phyloP scores from a whole-genome alignment of 1,284 basidiomycete species.

The Malassezia yamatoensis region DNA sequence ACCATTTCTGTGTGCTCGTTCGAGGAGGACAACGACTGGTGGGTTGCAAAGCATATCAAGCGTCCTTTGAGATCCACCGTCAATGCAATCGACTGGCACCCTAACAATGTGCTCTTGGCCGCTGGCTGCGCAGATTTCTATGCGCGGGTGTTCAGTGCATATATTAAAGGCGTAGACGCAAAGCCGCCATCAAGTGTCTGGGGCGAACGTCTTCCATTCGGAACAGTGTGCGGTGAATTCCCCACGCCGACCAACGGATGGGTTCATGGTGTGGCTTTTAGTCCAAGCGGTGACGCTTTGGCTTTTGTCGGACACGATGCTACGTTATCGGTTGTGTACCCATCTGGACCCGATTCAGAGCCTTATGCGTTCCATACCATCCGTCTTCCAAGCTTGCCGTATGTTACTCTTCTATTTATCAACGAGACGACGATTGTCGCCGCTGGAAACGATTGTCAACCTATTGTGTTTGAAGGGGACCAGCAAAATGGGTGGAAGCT shows the following conservation, averaged over 20 bases:
- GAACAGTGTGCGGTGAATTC: slow-evolving; percentile 92
- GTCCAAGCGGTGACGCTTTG: slow-evolving; percentile 79
- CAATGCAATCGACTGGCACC: slow-evolving; percentile 89
- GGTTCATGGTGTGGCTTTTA: slow-evolving; percentile 93
- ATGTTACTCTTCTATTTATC: slow-evolving; percentile 58
- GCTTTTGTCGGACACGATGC: slow-evolving; percentile 63
- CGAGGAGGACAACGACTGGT: slow-evolving; percentile 73
- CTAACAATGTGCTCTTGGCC: slow-evolving; percentile 88
- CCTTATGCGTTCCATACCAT: slow-evolving; percentile 40
- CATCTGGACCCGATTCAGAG: slow-evolving; percentile 32
- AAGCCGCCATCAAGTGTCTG: slow-evolving; percentile 83
- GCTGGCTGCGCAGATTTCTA: slow-evolving; percentile 90
- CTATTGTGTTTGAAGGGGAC: slow-evolving; percentile 53
- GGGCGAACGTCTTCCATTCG: slow-evolving; percentile 96
- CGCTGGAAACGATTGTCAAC: slow-evolving; percentile 96
- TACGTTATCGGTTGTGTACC: slow-evolving; percentile 41
- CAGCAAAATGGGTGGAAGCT: slow-evolving; percentile 32
- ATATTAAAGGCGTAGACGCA: slow-evolving; percentile 94
- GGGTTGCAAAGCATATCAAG: slow-evolving; percentile 95
- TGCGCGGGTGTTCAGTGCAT: slow-evolving; percentile 94
- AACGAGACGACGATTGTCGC: slow-evolving; percentile 62
- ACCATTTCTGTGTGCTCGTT: slow-evolving; percentile 46
- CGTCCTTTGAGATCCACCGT: slow-evolving; percentile 91
- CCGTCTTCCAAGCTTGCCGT: slow-evolving; percentile 40
- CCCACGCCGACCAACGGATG: slow-evolving; percentile 79